Conservation (phyloP, 345 rosid species). For the Excoecaria agallocha region DNA sequence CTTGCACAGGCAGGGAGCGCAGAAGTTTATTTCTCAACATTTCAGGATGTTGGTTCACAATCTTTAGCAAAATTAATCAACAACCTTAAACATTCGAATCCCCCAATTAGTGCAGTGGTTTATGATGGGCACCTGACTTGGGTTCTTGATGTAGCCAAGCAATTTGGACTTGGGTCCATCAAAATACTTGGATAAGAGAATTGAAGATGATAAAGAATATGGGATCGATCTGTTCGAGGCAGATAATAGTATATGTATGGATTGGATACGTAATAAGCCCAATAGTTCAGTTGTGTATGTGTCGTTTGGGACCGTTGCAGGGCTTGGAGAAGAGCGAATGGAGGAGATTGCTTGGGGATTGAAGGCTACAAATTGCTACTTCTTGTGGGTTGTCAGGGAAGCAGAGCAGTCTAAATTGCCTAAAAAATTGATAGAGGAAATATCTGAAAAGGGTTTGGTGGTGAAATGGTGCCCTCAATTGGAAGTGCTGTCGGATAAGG, state of each 20-base stretch:
- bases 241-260: not conserved
- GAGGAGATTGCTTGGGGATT: conserved; percentile 26
- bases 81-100: conserved; percentile 7
- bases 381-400: conserved; percentile 31
- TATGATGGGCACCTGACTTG: conserved; percentile 29
- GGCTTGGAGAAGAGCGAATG: conserved; percentile 18
- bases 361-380: conserved; percentile 15
- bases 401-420: conserved; percentile 23
- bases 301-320: conserved; percentile 33
- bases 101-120: conserved; percentile 19
- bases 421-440: not conserved
- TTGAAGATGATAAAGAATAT: conserved; percentile 29
- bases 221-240: conserved; percentile 29
- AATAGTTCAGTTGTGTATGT: conserved; percentile 28
- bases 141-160: conserved; percentile 37
- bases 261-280: conserved; percentile 27
- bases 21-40: conserved; percentile 3
- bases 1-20: not conserved
- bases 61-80: conserved; percentile 15
- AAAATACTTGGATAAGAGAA: conserved; percentile 30
- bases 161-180: conserved; percentile 40
- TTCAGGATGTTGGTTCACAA: conserved; percentile 16
- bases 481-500: conserved; percentile 32
- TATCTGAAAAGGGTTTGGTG: conserved; percentile 20
- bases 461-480: conserved; percentile 39